These are phyloP conservation scores for Yamadazyma phyllophila DNA, from an alignment of 805 yeast species.

Conservation along the genomic window DNA sequence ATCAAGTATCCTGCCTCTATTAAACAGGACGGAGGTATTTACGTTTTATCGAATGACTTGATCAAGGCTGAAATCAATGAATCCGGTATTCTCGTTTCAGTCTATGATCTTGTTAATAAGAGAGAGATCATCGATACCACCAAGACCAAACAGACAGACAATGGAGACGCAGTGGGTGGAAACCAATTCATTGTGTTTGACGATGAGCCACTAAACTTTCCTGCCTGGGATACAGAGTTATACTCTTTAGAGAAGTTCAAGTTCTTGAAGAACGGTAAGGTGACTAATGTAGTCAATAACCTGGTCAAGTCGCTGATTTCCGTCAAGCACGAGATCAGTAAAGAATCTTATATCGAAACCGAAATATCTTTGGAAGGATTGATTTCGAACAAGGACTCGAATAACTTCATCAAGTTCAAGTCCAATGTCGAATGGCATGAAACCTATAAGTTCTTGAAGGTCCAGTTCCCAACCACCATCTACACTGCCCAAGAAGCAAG, in stretches of 20 bases:
- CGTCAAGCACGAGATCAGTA: constrained; percentile 60
- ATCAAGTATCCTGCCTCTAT: constrained; percentile 51
- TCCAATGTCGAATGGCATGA: constrained; percentile 80
- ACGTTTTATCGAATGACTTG: constrained; percentile 58
- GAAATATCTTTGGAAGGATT: constrained; percentile 67
- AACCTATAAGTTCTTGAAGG: constrained; percentile 82
- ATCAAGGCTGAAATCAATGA: constrained; percentile 53
- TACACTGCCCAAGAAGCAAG: constrained; percentile 67
- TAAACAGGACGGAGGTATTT: constrained; percentile 33
- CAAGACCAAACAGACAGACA: constrained; percentile 47
- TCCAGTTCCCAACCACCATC: constrained; percentile 89
- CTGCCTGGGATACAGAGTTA: constrained; percentile 97
- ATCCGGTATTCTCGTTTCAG: constrained; percentile 57
- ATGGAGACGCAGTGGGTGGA: constrained; percentile 48
- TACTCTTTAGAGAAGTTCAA: constrained; percentile 74
- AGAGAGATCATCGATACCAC: constrained; percentile 66
- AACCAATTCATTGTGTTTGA: constrained; percentile 81
- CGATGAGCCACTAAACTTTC: constrained; percentile 88
- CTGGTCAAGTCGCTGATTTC: constrained; percentile 62
- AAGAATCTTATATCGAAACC: constrained; percentile 58
- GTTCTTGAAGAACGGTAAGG: constrained; percentile 41
- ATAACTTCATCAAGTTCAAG: constrained; percentile 36
- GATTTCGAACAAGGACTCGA: constrained; percentile 29
- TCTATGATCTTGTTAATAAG: constrained; percentile 55
- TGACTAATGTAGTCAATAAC: constrained; percentile 45